These are phyloP conservation scores for Diaporthe helianthi DNA, from an alignment of 2,329 filamentous ascomycete genomes.

Conservation along the genomic window DNA sequence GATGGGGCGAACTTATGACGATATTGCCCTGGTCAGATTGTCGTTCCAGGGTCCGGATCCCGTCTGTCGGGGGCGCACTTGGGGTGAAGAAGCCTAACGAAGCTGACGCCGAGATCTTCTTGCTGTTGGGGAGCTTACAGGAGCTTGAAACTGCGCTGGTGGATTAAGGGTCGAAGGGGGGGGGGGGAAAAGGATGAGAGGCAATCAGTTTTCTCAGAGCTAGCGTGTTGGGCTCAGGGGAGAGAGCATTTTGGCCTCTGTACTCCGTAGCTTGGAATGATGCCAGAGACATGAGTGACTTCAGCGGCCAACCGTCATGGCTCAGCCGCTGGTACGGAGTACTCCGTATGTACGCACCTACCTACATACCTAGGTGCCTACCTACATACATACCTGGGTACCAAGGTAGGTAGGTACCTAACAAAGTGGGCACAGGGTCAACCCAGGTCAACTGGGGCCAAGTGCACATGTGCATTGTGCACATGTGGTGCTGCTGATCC, in stretches of 20 bases:
- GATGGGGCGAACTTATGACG: not conserved
- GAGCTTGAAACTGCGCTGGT: slow-evolving; percentile 5
- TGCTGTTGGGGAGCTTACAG: not conserved
- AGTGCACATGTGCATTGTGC: no score
- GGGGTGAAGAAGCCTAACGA: not conserved
- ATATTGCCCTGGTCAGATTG: not conserved
- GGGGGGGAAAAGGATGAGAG: not conserved
- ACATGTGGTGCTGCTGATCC: slow-evolving; percentile 16
- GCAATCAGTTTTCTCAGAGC: not conserved
- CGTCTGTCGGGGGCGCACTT: not conserved
- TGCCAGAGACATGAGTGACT: slow-evolving; percentile 22
- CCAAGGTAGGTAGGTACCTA: no score
- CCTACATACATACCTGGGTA: no score
- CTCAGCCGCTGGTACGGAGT: slow-evolving; percentile 17
- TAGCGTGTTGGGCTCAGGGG: slow-evolving; percentile 22
- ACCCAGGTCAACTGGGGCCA: no score
- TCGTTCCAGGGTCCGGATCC: slow-evolving; percentile 1
- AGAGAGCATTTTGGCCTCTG: slow-evolving; percentile 14
- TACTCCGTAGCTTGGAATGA: not conserved
- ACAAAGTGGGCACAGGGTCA: slow-evolving; percentile 6
- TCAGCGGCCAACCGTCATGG: slow-evolving; percentile 24
- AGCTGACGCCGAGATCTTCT: not conserved
- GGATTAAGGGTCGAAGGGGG: not conserved
- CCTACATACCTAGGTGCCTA: no score
- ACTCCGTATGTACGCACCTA: no score